A percentile compares a stretch with the other conserved stretches of the same genome.
Conservation (phyloP, 306 rosid genomes). For the Glycine latifolia region DNA sequence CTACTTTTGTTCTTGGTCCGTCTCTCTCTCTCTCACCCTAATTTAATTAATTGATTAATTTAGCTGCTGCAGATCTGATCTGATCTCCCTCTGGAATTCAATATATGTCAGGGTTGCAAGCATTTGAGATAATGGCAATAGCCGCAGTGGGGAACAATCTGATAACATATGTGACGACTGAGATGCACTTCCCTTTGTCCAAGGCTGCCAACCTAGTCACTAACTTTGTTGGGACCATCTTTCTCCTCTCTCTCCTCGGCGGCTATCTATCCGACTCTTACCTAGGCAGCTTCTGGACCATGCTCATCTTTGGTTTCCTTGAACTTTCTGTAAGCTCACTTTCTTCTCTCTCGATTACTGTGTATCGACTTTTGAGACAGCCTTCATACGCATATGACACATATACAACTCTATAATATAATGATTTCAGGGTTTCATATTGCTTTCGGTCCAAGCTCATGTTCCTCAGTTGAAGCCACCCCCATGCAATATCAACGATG, state of each 20-base stretch:
- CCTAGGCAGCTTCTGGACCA: constrained; percentile 96
- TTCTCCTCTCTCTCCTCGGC: constrained; percentile 90
- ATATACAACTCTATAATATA: too few species aligned
- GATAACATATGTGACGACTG: constrained; percentile 84
- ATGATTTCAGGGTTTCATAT: constrained; percentile 73
- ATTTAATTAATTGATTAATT: too few species aligned
- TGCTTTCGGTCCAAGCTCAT: constrained; percentile 96
- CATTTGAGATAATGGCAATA: constrained; percentile 96
- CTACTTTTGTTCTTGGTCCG: constrained; percentile 59
- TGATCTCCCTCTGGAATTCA: too few species aligned
- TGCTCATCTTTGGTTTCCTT: constrained; percentile 87
- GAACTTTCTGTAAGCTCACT: constrained; percentile 74
- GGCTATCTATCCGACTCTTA: constrained; percentile 92
- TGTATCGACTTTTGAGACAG: too few species aligned
- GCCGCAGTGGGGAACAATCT: constrained; percentile 99
- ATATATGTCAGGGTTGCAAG: constrained; percentile 80
- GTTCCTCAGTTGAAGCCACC: constrained; percentile 85
- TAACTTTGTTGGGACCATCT: constrained; percentile 95
- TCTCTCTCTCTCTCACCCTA: neutral
- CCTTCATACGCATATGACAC: too few species aligned
- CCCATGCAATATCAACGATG: constrained; percentile 54
- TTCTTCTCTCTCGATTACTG: too few species aligned
- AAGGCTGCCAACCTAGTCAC: constrained; percentile 88
- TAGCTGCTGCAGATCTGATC: too few species aligned
- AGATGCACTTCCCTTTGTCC: constrained; percentile 92